phyloP scores from a whole-genome alignment of 1,284 basidiomycete species.

The Chondrostereum purpureum region DNA sequence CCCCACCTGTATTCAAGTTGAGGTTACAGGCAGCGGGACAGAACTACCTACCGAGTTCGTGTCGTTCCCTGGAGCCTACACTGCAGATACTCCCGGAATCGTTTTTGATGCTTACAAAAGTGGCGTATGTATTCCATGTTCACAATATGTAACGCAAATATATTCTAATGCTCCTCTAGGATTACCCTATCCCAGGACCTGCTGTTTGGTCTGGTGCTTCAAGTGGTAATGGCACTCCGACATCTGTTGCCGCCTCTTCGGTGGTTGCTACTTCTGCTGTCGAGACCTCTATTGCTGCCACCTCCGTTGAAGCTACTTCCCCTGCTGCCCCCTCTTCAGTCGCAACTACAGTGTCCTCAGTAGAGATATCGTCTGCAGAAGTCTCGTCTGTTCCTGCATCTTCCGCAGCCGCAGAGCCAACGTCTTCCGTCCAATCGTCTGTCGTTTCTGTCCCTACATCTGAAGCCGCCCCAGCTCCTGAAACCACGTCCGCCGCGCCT shows the following conservation, averaged over 20 bases:
- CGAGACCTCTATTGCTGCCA: constrained; percentile 3
- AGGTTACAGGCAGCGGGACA: constrained; percentile 44
- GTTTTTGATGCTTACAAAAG: constrained; percentile 21
- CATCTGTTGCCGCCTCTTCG: neutral
- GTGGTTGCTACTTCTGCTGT: constrained; percentile 34
- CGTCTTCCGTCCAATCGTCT: too few species aligned
- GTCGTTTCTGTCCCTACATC: neutral
- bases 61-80: neutral
- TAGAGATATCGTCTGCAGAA: neutral
- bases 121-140: too few species aligned
- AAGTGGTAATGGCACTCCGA: too few species aligned
- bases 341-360: neutral
- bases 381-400: neutral
- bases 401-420: neutral
- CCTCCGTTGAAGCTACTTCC: neutral
- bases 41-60: constrained; percentile 27
- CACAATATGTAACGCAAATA: too few species aligned
- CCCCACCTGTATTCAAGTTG: constrained; percentile 44
- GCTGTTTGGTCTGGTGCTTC: constrained; percentile 7
- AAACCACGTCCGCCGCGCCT: neutral
- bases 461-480: too few species aligned
- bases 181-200: constrained; percentile 49
- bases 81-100: neutral
- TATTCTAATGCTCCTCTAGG: constrained; percentile 21
- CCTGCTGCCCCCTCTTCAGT: neutral